Evolutionary conservation across 1,284 basidiomycete genomes (phyloP).

Genomic region (Sporisorium scitamineum): DNA sequence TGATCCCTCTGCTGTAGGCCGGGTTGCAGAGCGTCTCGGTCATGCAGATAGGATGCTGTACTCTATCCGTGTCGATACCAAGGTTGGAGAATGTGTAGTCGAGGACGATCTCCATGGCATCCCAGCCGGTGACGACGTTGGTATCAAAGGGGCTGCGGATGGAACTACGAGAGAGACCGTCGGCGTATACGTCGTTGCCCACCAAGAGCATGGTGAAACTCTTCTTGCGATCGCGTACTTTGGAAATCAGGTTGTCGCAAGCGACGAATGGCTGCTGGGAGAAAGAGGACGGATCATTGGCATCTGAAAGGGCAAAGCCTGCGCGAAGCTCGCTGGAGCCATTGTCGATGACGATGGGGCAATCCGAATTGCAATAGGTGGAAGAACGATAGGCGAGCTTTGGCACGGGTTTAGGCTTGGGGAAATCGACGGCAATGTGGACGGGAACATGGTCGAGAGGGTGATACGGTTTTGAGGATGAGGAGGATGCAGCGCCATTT

Average conservation of each 20-base stretch:
- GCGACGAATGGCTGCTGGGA: constrained; percentile 43
- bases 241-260: constrained; percentile 64
- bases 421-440: constrained; percentile 39
- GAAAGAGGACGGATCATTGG: constrained; percentile 40
- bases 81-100: constrained; percentile 92
- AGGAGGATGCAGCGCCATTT: constrained; percentile 12
- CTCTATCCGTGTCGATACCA: constrained; percentile 81
- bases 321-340: constrained; percentile 88
- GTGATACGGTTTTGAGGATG: constrained; percentile 36
- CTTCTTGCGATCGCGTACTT: constrained; percentile 64
- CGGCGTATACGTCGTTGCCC: constrained; percentile 64
- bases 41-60: constrained; percentile 93
- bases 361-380: constrained; percentile 50
- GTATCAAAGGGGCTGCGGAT: constrained; percentile 64
- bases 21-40: constrained; percentile 91
- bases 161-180: constrained; percentile 54
- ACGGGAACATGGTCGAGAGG: constrained; percentile 46
- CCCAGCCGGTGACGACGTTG: constrained; percentile 66
- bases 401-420: constrained; percentile 42
- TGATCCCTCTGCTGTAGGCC: constrained; percentile 86
- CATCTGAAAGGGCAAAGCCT: constrained; percentile 76
- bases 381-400: constrained; percentile 50
- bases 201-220: constrained; percentile 58
- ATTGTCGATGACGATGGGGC: constrained; percentile 88
- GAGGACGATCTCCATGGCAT: constrained; percentile 80